phyloP scores from a whole-genome alignment of 2,329 filamentous ascomycete genomes.

The Ophiostoma ips region DNA sequence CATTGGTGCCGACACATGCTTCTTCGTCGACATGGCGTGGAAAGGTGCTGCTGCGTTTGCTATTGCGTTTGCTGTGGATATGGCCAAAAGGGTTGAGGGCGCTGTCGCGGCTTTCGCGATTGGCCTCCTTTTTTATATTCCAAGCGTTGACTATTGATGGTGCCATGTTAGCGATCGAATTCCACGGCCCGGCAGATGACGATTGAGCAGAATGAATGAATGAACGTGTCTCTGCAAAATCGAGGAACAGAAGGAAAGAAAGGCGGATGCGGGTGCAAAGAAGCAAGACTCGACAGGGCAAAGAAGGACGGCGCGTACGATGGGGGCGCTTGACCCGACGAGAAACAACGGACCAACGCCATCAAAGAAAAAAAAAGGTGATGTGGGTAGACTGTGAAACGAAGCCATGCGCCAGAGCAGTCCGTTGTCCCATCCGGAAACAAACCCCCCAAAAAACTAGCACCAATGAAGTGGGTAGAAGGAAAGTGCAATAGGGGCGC shows the following conservation, averaged over 20 bases:
- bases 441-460: neutral
- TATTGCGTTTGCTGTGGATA: conserved; percentile 12
- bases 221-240: neutral
- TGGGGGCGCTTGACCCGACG: too few relatives aligned
- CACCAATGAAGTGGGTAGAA: neutral
- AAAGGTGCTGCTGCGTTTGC: conserved; percentile 20
- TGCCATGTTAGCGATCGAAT: conserved; percentile 9
- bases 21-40: conserved; percentile 21
- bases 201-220: neutral
- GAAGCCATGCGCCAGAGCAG: neutral
- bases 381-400: neutral
- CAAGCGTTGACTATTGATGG: conserved; percentile 32
- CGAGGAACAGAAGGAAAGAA: neutral
- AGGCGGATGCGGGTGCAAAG: neutral
- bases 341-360: too few relatives aligned
- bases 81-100: conserved; percentile 33
- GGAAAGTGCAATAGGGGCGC: too few relatives aligned
- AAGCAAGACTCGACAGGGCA: too few relatives aligned
- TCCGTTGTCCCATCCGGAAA: neutral
- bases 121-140: conserved; percentile 30
- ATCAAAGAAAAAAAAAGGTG: neutral
- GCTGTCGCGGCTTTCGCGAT: conserved; percentile 26
- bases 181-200: neutral
- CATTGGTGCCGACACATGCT: conserved; percentile 15
- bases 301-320: too few relatives aligned